Evolutionary conservation across 2,329 filamentous ascomycete genomes (phyloP).

Genomic region (Cordyceps cateniannulata): DNA sequence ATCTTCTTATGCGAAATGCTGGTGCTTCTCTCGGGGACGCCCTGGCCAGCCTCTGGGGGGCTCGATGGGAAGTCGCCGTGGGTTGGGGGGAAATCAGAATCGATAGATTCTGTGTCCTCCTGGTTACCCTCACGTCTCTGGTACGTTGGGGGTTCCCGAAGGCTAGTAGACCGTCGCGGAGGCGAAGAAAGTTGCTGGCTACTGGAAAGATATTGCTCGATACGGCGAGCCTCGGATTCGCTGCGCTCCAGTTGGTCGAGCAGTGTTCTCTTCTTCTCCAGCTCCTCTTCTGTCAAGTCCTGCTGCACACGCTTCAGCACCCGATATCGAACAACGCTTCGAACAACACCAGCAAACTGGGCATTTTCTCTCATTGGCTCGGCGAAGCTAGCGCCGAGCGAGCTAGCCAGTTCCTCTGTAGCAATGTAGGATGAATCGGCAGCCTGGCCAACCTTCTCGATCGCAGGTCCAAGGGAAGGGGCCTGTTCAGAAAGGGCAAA

Average conservation of each 20-base stretch:
- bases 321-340: slow-evolving; percentile 79
- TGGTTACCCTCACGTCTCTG: slow-evolving; percentile 50
- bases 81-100: slow-evolving; percentile 91
- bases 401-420: slow-evolving; percentile 82
- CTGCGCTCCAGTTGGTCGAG: slow-evolving; percentile 89
- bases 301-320: slow-evolving; percentile 93
- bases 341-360: slow-evolving; percentile 92
- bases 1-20: slow-evolving; percentile 64
- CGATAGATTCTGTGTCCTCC: slow-evolving; percentile 83
- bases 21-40: slow-evolving; percentile 50
- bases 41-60: slow-evolving; percentile 69
- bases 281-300: slow-evolving; percentile 91
- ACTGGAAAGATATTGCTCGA: slow-evolving; percentile 83
- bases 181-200: slow-evolving; percentile 60
- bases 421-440: slow-evolving; percentile 94
- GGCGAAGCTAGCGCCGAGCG: slow-evolving; percentile 87
- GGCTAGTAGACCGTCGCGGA: slow-evolving; percentile 56
- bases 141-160: slow-evolving; percentile 43
- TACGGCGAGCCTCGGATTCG: slow-evolving; percentile 84
- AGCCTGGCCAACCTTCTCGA: slow-evolving; percentile 90
- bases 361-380: slow-evolving; percentile 97
- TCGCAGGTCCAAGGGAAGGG: slow-evolving; percentile 79
- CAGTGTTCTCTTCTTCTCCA: slow-evolving; percentile 76
- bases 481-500: slow-evolving; percentile 94
- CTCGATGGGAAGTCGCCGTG: slow-evolving; percentile 62